Evolutionary conservation across 495 filamentous ascomycete species (phyloP).

Genomic region (Talaromyces ruber): DNA sequence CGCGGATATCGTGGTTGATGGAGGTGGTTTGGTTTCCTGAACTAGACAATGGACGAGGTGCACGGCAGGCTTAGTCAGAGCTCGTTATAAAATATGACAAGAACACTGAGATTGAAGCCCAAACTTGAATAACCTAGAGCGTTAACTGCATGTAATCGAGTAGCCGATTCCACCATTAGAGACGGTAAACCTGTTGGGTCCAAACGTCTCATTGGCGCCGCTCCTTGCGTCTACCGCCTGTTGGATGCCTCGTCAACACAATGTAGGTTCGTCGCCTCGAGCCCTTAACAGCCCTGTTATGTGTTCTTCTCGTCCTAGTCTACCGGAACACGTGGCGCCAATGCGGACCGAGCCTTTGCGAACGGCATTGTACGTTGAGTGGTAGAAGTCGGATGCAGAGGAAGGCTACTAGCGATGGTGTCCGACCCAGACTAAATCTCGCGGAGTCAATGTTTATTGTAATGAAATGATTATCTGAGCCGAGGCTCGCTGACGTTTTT

Average conservation of each 20-base stretch:
- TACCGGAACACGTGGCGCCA: conserved; percentile 1
- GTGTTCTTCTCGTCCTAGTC: background rate
- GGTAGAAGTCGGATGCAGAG: background rate
- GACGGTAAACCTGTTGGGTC: background rate
- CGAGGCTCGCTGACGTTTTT: background rate
- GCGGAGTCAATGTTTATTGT: background rate
- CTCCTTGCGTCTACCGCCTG: background rate
- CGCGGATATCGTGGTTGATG: conserved; percentile 51
- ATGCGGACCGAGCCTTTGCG: background rate
- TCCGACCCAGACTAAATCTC: background rate
- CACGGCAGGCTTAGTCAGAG: background rate
- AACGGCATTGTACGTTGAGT: background rate
- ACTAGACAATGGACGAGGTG: background rate
- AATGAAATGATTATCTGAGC: background rate
- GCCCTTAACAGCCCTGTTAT: background rate
- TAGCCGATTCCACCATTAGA: background rate
- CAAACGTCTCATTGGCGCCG: background rate
- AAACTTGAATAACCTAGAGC: background rate
- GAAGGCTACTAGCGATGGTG: background rate
- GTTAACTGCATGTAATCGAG: background rate
- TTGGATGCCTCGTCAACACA: background rate
- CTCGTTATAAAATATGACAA: background rate
- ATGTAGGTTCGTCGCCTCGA: background rate
- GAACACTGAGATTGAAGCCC: background rate
- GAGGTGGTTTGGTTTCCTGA: conserved; percentile 14